Evolutionary conservation across 345 rosid genomes (phyloP).

Genomic region (Brassica cretica): DNA sequence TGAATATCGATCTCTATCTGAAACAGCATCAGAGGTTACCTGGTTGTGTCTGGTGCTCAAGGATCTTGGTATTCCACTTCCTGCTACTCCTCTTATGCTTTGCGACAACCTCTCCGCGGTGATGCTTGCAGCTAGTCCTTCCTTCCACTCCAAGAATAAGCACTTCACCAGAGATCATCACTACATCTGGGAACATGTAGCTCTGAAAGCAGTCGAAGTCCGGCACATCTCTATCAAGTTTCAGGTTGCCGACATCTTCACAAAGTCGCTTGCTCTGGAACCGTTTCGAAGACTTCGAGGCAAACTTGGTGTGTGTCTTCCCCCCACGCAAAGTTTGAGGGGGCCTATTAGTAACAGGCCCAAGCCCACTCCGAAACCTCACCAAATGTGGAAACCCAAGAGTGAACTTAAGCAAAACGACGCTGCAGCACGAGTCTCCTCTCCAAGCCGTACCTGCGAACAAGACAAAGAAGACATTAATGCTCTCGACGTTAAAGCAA

Average conservation of each 20-base stretch:
- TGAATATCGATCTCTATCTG: background rate
- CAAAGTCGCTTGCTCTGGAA: too few species aligned
- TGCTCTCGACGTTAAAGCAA: too few species aligned
- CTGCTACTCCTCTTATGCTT: background rate
- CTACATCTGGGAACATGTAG: background rate
- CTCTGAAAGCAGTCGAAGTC: background rate
- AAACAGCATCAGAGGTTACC: background rate
- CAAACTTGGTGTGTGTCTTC: too few species aligned
- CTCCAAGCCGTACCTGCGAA: too few species aligned
- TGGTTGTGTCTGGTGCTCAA: background rate
- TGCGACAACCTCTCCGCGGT: background rate
- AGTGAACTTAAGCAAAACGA: too few species aligned
- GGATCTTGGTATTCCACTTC: background rate
- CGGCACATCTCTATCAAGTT: background rate
- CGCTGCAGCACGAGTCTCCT: too few species aligned
- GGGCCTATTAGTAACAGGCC: too few species aligned
- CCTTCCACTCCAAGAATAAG: background rate
- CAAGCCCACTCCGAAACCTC: too few species aligned
- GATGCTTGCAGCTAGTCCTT: background rate
- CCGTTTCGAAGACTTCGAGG: too few species aligned
- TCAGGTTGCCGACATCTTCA: background rate
- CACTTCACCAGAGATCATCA: background rate
- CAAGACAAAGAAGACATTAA: too few species aligned
- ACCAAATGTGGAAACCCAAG: too few species aligned
- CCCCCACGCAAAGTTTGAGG: too few species aligned